phyloP scores from a whole-genome alignment of 1,284 basidiomycete species.

The Agroathelia rolfsii region DNA sequence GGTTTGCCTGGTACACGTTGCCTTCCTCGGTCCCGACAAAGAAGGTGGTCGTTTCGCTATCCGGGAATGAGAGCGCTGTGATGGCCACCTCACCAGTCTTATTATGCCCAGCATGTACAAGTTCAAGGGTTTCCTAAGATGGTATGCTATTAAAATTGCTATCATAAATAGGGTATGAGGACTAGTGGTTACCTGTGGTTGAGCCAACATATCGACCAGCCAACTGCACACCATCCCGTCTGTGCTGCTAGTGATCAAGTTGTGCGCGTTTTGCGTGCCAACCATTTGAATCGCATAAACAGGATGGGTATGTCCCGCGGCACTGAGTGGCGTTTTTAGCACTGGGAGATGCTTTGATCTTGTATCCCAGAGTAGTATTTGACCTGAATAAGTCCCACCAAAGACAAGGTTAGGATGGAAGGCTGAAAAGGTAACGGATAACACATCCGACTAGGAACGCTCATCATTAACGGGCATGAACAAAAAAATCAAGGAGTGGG shows the following conservation, averaged over 20 bases:
- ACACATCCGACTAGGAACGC: conserved; percentile 79
- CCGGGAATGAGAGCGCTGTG: conserved; percentile 86
- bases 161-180: conserved; percentile 2
- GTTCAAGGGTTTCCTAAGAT: conserved; percentile 78
- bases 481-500: conserved; percentile 4
- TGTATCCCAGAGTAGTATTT: conserved; percentile 99
- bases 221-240: conserved; percentile 97
- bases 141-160: conserved; percentile 7
- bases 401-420: conserved; percentile 97
- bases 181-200: conserved; percentile 67
- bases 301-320: conserved; percentile 94
- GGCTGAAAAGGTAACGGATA: conserved; percentile 93
- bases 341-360: conserved; percentile 92
- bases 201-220: conserved; percentile 96
- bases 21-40: conserved; percentile 98
- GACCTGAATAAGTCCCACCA: conserved; percentile 96
- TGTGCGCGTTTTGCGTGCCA: conserved; percentile 97
- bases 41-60: conserved; percentile 92
- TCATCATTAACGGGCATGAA: conserved; percentile 4
- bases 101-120: conserved; percentile 79
- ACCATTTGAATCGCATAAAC: conserved; percentile 97
- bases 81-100: conserved; percentile 96
- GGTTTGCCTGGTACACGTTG: conserved; percentile 88
- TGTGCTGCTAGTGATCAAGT: conserved; percentile 89
- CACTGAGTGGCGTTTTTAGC: conserved; percentile 91